phyloP scores from a whole-genome alignment of 331 rosid genomes.

The Arachis monticola region DNA sequence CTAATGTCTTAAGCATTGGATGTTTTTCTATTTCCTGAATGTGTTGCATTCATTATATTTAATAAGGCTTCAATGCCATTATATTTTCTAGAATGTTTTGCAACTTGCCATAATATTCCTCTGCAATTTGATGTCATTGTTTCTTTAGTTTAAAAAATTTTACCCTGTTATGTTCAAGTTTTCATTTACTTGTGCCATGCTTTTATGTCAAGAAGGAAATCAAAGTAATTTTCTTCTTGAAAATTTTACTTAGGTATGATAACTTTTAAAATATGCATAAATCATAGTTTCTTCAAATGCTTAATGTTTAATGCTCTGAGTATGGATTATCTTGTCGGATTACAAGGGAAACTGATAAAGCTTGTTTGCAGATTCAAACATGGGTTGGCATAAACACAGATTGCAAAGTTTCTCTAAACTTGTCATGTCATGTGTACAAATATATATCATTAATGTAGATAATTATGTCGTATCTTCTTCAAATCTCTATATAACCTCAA shows the following conservation, averaged over 20 bases:
- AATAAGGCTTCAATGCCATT: not conserved
- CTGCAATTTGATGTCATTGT: constrained; percentile 23
- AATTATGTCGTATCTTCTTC: too few relatives aligned
- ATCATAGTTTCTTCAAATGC: constrained; percentile 7
- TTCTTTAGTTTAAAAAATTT: not conserved
- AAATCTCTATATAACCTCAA: too few relatives aligned
- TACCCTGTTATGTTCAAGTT: not conserved
- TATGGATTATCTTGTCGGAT: constrained; percentile 15
- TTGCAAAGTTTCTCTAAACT: constrained; percentile 26
- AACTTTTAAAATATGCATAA: not conserved
- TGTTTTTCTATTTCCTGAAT: not conserved
- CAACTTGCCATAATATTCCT: constrained; percentile 10
- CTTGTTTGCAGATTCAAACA: constrained; percentile 23
- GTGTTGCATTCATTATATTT: not conserved
- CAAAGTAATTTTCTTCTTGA: constrained; percentile 1
- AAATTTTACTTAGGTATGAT: not conserved
- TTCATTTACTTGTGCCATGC: constrained; percentile 2
- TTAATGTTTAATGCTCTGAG: constrained; percentile 2
- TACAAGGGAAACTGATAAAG: constrained; percentile 4
- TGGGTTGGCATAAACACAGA: not conserved
- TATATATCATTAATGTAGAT: too few relatives aligned
- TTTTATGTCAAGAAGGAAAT: constrained; percentile 9
- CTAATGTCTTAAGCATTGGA: constrained; percentile 3
- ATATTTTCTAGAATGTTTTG: constrained; percentile 7
- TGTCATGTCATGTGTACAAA: not conserved